Base-by-base conservation (phyloP, 2,329 filamentous ascomycete species). In the Phyllosticta ampelicida region DNA sequence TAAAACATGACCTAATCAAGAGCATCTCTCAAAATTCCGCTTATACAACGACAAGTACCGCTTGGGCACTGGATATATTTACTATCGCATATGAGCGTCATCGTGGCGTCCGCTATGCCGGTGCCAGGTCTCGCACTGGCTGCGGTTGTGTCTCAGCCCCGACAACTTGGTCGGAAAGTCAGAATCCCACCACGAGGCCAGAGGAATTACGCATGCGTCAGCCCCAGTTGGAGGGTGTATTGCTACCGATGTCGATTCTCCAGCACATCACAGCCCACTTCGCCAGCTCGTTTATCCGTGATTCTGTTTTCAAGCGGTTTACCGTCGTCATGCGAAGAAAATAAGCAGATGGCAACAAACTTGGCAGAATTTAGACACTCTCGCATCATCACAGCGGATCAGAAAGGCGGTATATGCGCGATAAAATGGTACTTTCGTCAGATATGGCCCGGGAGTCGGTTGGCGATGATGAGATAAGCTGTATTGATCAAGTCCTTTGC, bases 121-220 rank as follows among this genome's bases (percentile, higher is more conserved):
- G 36, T 19, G 16, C 54, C 54, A 18, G 48, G 54, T 20, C 48
- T 48, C 9, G 50, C 51, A 53, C 53, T 51, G 53, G 23, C 51
- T 29, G 55, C 55, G 53, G 51, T 5, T 58, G 55, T 58, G 36
- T 44, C 55, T 58, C 55, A 58, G 55, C 55, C 55, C 50, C 55
- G 50, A 30, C 50, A 19, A 36, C 13, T 44, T 44, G 36, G 36
- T 44, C 36, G 36, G 36, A 44, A 44, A 44, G 36, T 44, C 36
- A 44, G 36, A 44, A 44, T 44, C 36, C 36, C 36, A 44, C 36
- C 36, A 44, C 36, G 36, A 44, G 36, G 36, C 16, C n/a, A n/a
- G n/a, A 44, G 36, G 36, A 44, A 44, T 44, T 44, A 44, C 36
- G 36, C 36, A 44, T 44, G 36, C 36, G 36, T 44, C 36, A 44